phyloP scores from a whole-genome alignment of 2,329 filamentous ascomycete genomes.

The Colletotrichum neosansevieriae region DNA sequence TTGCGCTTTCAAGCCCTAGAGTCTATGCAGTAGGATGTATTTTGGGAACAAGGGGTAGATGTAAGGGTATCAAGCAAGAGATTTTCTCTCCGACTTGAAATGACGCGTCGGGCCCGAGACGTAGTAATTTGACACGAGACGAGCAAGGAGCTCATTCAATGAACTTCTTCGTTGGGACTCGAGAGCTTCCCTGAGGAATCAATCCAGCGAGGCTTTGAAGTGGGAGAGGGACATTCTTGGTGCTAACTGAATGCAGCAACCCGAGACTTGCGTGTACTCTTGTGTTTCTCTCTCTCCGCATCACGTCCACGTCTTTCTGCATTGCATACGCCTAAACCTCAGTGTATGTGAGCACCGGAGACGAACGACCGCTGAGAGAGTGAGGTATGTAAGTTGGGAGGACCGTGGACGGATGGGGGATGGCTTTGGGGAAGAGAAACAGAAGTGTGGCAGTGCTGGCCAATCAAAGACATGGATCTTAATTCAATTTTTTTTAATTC shows the following conservation, averaged over 20 bases:
- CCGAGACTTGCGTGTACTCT: constrained; percentile 19
- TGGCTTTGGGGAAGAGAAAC: constrained; percentile 5
- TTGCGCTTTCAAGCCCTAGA: not conserved
- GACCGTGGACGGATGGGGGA: not conserved
- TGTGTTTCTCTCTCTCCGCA: not conserved
- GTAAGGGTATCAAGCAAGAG: not conserved
- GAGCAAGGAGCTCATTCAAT: not conserved
- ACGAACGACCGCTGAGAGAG: not conserved
- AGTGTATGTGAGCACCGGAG: not conserved
- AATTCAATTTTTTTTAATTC: not conserved
- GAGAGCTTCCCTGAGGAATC: not conserved
- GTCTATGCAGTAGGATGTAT: not conserved
- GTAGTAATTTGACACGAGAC: not conserved
- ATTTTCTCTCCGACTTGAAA: constrained; percentile 10
- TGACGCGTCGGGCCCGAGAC: not conserved
- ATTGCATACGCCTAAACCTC: constrained; percentile 2
- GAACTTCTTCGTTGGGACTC: not conserved
- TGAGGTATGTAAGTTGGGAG: not conserved
- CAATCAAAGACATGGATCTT: constrained; percentile 4
- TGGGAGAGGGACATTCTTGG: not conserved
- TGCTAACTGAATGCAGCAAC: constrained; percentile 37
- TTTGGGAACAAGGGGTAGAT: not conserved
- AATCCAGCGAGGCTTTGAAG: not conserved
- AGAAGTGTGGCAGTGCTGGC: constrained; percentile 35
- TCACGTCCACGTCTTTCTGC: not conserved